A percentile compares a stretch with the other conserved stretches of the same genome.
These are phyloP conservation scores for Cladophialophora carrionii DNA, from an alignment of 2,329 filamentous ascomycete species.

Conservation along the genomic window DNA sequence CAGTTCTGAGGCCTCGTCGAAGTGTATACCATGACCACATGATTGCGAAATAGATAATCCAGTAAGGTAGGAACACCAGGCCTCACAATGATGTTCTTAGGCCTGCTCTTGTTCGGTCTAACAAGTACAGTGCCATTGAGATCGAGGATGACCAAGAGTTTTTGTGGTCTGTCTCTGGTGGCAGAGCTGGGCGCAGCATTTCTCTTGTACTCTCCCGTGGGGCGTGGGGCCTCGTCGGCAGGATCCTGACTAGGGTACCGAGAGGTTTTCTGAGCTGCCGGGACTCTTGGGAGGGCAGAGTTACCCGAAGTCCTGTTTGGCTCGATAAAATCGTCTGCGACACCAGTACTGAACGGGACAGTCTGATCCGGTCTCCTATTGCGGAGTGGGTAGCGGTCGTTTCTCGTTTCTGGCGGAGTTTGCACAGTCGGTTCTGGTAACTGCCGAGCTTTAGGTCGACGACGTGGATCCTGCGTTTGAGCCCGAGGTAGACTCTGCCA, in stretches of 20 bases:
- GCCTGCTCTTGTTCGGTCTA: slow-evolving; percentile 59
- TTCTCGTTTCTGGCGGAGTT: not conserved
- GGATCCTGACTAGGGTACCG: slow-evolving; percentile 1
- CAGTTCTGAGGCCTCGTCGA: slow-evolving; percentile 79
- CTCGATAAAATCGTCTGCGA: slow-evolving; percentile 15
- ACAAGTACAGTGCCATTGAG: slow-evolving; percentile 88
- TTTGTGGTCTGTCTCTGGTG: slow-evolving; percentile 55
- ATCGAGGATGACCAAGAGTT: slow-evolving; percentile 82
- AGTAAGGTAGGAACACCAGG: slow-evolving; percentile 72
- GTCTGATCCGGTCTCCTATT: slow-evolving; percentile 22
- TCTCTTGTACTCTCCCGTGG: slow-evolving; percentile 61
- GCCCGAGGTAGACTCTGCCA: not conserved
- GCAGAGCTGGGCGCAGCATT: slow-evolving; percentile 55
- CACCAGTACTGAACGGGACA: slow-evolving; percentile 20
- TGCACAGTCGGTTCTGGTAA: not conserved
- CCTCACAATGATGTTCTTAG: slow-evolving; percentile 64
- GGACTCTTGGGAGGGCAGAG: not conserved
- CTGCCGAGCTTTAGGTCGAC: not conserved
- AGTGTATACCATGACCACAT: slow-evolving; percentile 87
- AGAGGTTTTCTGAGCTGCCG: not conserved
- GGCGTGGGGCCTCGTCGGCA: slow-evolving; percentile 18
- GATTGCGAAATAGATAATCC: slow-evolving; percentile 71
- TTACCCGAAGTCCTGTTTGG: slow-evolving; percentile 20
- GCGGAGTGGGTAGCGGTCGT: slow-evolving; percentile 22
- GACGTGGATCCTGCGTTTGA: slow-evolving; percentile 1